Evolutionary conservation across 495 filamentous ascomycete genomes (phyloP).

Genomic region (Symbiotaphrina buchneri): DNA sequence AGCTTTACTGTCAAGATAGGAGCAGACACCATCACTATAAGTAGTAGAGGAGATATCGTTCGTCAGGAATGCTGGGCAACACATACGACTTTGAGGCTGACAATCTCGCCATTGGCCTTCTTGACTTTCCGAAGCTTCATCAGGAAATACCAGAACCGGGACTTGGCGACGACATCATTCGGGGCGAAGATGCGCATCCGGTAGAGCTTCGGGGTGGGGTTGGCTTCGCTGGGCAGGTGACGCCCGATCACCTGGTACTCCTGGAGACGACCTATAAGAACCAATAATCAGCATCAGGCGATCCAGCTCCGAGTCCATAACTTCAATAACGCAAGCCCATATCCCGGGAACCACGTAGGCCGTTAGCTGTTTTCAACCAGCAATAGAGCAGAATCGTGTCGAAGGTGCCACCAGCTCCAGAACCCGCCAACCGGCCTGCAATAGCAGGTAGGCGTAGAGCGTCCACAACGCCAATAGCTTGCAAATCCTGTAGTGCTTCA

Average conservation of each 20-base stretch:
- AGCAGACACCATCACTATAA: neutral
- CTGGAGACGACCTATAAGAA: constrained; percentile 67
- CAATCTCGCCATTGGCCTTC: constrained; percentile 99
- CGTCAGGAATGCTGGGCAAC: neutral
- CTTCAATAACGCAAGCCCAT: too few relatives aligned
- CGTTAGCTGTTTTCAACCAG: too few relatives aligned
- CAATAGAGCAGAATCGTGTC: too few relatives aligned
- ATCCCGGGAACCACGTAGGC: too few relatives aligned
- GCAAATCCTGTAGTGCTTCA: too few relatives aligned
- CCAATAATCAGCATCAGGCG: too few relatives aligned
- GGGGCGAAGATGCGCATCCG: constrained; percentile 99
- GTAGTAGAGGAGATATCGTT: neutral
- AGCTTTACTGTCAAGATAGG: constrained; percentile 1
- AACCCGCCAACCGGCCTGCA: too few relatives aligned
- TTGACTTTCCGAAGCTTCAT: constrained; percentile 97
- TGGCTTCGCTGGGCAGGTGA: constrained; percentile 88
- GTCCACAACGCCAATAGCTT: too few relatives aligned
- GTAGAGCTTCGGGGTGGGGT: constrained; percentile 93
- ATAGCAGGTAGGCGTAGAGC: too few relatives aligned
- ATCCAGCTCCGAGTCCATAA: constrained; percentile 4
- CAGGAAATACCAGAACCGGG: constrained; percentile 99
- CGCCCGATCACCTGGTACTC: constrained; percentile 99
- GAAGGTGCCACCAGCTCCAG: too few relatives aligned
- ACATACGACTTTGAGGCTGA: constrained; percentile 85
- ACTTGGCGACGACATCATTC: constrained; percentile 94